Conservation (phyloP, 78 protist species). For the Parvularia atlantis region DNA sequence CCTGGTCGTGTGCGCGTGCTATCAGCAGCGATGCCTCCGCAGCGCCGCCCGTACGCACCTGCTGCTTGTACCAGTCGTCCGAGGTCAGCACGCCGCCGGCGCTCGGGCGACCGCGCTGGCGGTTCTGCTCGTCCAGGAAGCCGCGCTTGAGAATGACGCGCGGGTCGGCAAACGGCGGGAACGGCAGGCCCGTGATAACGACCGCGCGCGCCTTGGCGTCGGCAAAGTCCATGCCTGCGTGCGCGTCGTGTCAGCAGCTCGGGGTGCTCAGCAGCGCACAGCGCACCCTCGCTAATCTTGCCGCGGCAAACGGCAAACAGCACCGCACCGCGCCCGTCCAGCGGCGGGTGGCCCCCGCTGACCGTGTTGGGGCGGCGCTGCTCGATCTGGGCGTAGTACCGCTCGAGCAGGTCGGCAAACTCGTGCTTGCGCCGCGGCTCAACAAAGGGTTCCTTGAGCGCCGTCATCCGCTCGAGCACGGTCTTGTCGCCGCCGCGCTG, state of each 20-base stretch:
- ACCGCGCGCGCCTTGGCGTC: conserved; percentile 89
- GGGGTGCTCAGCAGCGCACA: no score
- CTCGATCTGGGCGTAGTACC: no score
- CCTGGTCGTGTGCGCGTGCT: conserved; percentile 61
- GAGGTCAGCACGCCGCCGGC: conserved; percentile 22
- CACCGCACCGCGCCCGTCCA: conserved; percentile 77
- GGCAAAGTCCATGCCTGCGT: conserved; percentile 90
- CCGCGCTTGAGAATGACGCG: conserved; percentile 33
- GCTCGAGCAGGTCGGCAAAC: no score
- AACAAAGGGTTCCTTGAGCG: no score
- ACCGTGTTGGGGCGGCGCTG: no score
- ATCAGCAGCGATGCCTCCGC: no score
- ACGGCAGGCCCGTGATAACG: conserved; percentile 86
- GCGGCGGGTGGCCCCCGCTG: no score
- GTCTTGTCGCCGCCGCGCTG: no score
- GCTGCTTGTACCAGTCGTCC: conserved; percentile 74
- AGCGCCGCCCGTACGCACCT: no score
- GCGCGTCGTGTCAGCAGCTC: no score
- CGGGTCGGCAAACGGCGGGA: conserved; percentile 39
- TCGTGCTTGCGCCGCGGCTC: no score
- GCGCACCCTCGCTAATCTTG: conserved; percentile 84
- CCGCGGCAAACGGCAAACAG: conserved; percentile 90
- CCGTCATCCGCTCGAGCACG: no score
- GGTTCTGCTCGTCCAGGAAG: conserved; percentile 26
- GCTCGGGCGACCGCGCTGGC: neutral